Evolutionary conservation across 345 rosid species (phyloP).

Genomic region (Populus deltoides): DNA sequence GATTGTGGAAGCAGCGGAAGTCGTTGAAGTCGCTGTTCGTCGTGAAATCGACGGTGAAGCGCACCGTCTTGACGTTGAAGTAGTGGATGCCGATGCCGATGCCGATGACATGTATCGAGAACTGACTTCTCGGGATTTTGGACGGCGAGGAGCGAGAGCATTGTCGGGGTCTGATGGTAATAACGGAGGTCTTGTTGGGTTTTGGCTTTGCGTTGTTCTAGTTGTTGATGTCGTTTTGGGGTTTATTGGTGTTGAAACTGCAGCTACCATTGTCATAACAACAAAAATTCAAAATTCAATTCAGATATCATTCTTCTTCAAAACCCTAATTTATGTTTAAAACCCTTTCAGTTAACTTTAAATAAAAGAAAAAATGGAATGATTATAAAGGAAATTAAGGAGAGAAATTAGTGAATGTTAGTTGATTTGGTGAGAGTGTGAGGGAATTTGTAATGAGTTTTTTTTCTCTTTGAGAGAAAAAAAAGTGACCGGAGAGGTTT

Average conservation of each 20-base stretch:
- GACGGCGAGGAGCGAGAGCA: slow-evolving; percentile 56
- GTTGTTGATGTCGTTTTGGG: slow-evolving; percentile 28
- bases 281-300: slow-evolving; percentile 17
- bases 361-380: background rate
- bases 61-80: slow-evolving; percentile 46
- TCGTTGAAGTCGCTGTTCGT: slow-evolving; percentile 28
- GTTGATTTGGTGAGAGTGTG: background rate
- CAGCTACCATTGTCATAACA: slow-evolving; percentile 52
- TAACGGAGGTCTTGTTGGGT: slow-evolving; percentile 50
- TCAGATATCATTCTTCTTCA: slow-evolving; percentile 30
- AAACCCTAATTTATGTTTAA: slow-evolving; percentile 23
- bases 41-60: slow-evolving; percentile 59
- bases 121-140: slow-evolving; percentile 63
- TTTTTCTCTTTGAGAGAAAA: background rate
- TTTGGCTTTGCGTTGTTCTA: slow-evolving; percentile 29
- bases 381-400: background rate
- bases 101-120: slow-evolving; percentile 68
- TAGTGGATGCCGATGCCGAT: slow-evolving; percentile 29
- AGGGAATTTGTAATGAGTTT: background rate
- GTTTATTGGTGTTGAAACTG: slow-evolving; percentile 52
- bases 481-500: slow-evolving; percentile 14
- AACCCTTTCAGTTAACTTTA: background rate
- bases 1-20: slow-evolving; percentile 32
- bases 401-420: background rate
- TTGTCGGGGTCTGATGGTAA: slow-evolving; percentile 67